phyloP scores from a whole-genome alignment of 306 rosid species.

The Glycyrrhiza uralensis region DNA sequence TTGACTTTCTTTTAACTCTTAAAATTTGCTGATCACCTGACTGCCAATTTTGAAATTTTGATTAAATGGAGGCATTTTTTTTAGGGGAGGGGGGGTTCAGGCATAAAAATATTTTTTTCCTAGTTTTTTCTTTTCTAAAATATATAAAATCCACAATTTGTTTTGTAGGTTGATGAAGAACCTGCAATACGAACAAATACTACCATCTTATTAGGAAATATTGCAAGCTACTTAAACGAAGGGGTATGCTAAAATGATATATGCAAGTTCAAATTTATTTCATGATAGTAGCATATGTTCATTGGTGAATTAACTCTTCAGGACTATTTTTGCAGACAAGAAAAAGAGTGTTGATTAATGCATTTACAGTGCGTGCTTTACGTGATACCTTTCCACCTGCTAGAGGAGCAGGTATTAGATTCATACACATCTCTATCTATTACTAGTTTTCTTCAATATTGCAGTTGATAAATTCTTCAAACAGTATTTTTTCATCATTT shows the following conservation, averaged over 20 bases:
- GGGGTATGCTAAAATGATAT: slow-evolving; percentile 65
- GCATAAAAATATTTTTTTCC: neutral
- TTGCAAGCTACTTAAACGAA: slow-evolving; percentile 82
- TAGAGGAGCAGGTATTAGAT: slow-evolving; percentile 88
- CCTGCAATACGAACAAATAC: slow-evolving; percentile 96
- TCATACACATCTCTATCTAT: neutral
- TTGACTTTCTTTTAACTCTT: neutral
- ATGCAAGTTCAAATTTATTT: slow-evolving; percentile 26
- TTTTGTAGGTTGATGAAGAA: slow-evolving; percentile 94
- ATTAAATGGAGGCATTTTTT: neutral
- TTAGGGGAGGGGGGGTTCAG: neutral
- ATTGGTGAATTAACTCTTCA: slow-evolving; percentile 27
- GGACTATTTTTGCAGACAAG: slow-evolving; percentile 69
- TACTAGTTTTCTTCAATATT: slow-evolving; percentile 16
- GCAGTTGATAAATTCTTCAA: neutral
- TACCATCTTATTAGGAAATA: slow-evolving; percentile 92
- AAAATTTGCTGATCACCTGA: neutral
- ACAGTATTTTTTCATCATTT: neutral
- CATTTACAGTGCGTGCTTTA: slow-evolving; percentile 97
- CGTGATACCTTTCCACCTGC: slow-evolving; percentile 98
- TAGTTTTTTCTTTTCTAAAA: neutral
- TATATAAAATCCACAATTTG: slow-evolving; percentile 15
- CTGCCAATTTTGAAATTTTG: neutral
- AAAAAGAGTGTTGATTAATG: slow-evolving; percentile 95
- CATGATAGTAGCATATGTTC: slow-evolving; percentile 13